Percentiles rank a stretch among this genome's conserved stretches.
Conservation (phyloP, 1,284 basidiomycete species). For the Volvariella volvacea region DNA sequence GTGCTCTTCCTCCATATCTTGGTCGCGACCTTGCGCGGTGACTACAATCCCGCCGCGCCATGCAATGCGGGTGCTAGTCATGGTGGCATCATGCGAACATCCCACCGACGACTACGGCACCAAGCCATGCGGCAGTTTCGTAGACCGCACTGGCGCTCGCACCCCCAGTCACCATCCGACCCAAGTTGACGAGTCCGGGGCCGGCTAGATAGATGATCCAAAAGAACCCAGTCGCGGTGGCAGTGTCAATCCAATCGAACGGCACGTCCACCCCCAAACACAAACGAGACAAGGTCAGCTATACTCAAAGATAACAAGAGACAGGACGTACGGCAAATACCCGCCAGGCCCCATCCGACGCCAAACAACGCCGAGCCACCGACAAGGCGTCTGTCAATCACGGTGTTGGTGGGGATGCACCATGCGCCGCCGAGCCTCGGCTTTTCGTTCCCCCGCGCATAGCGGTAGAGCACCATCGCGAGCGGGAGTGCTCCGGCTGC, state of each 20-base stretch:
- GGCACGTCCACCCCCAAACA: no score
- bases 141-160: conserved; percentile 16
- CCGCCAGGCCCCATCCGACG: conserved; percentile 59
- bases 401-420: conserved; percentile 28
- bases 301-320: conserved; percentile 1
- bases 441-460: conserved; percentile 25
- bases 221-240: conserved; percentile 4
- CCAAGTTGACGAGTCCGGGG: conserved; percentile 49
- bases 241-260: not conserved
- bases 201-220: conserved; percentile 37
- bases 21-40: no score
- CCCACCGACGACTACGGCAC: conserved; percentile 35
- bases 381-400: conserved; percentile 45
- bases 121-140: conserved; percentile 32
- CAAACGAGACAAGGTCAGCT: conserved; percentile 5
- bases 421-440: conserved; percentile 33
- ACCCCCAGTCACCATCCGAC: conserved; percentile 30
- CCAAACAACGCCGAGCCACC: conserved; percentile 56
- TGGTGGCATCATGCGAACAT: conserved; percentile 22
- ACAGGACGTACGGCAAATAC: conserved; percentile 51
- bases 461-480: conserved; percentile 33
- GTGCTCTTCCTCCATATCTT: no score
- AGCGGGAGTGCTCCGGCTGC: conserved; percentile 42
- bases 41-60: no score
- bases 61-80: no score